These are phyloP conservation scores for Aspergillus incahuasiensis DNA, from an alignment of 495 filamentous ascomycete genomes.

Conservation along the genomic window DNA sequence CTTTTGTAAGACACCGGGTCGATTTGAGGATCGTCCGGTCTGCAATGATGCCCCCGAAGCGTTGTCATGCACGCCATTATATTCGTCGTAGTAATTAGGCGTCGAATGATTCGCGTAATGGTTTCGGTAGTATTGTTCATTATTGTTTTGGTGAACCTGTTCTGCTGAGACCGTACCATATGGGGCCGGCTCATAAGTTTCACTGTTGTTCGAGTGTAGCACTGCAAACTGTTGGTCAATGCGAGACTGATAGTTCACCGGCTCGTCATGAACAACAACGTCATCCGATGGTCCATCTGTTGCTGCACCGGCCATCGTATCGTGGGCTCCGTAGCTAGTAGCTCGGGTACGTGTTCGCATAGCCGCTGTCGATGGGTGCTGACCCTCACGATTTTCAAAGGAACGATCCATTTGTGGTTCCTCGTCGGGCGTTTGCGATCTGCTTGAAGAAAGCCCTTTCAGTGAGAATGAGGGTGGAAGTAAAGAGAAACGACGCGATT, in stretches of 20 bases:
- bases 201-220: slow-evolving; percentile 32
- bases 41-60: slow-evolving; percentile 41
- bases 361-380: slow-evolving; percentile 35
- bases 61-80: slow-evolving; percentile 34
- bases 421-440: slow-evolving; percentile 39
- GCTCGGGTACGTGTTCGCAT: slow-evolving; percentile 25
- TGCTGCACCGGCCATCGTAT: slow-evolving; percentile 27
- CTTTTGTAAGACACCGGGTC: slow-evolving; percentile 67
- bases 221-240: slow-evolving; percentile 45
- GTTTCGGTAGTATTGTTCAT: slow-evolving; percentile 36
- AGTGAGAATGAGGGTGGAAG: slow-evolving; percentile 71
- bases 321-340: slow-evolving; percentile 36
- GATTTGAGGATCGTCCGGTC: slow-evolving; percentile 39
- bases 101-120: slow-evolving; percentile 37
- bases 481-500: slow-evolving; percentile 71
- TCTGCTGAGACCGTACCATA: slow-evolving; percentile 32
- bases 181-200: slow-evolving; percentile 25
- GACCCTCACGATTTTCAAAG: slow-evolving; percentile 22
- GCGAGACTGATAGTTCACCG: slow-evolving; percentile 38
- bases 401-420: slow-evolving; percentile 28
- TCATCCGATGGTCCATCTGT: slow-evolving; percentile 34
- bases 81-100: slow-evolving; percentile 45
- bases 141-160: slow-evolving; percentile 30
- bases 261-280: slow-evolving; percentile 23
- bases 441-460: slow-evolving; percentile 44